A percentile compares a stretch with the other conserved stretches of the same genome.
These are phyloP conservation scores for Bryoerythrophyllum caledonicum DNA, from an alignment of 225 moss, liverwort and hornwort species.

Conservation along the genomic window DNA sequence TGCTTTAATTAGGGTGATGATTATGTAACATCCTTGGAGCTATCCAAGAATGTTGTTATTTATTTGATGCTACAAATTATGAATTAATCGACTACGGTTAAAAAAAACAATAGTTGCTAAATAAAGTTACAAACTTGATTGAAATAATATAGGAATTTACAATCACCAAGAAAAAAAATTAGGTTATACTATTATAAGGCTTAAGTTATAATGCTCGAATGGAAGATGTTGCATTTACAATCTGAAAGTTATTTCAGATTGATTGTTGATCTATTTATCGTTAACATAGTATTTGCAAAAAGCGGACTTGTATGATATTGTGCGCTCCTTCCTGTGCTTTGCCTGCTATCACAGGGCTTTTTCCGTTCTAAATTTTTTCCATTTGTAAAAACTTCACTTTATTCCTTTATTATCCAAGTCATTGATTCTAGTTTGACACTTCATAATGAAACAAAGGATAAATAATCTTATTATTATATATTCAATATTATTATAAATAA, in stretches of 20 bases:
- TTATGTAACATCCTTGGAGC: conserved; percentile 15
- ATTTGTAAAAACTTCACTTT: neutral
- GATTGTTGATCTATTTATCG: accelerated
- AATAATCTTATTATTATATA: too few relatives aligned
- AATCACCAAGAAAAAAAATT: neutral
- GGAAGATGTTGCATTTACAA: neutral
- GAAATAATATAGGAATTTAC: accelerated
- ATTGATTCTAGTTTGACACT: neutral
- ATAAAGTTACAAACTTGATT: accelerated
- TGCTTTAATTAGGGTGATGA: conserved; percentile 22
- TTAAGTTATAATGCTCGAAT: accelerated
- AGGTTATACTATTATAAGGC: neutral
- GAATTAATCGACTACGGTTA: neutral
- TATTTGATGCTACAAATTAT: neutral
- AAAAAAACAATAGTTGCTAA: neutral
- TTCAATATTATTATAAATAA: neutral
- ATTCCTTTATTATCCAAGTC: neutral
- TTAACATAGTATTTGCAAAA: too few relatives aligned
- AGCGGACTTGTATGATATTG: too few relatives aligned
- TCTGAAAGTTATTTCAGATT: neutral
- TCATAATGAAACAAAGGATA: neutral
- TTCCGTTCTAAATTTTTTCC: neutral
- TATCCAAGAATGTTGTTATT: conserved; percentile 12
- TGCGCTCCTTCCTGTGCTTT: neutral
- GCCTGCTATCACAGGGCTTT: neutral